Conservation (phyloP, 2,329 filamentous ascomycete genomes). For the Paraphaeosphaeria minitans region DNA sequence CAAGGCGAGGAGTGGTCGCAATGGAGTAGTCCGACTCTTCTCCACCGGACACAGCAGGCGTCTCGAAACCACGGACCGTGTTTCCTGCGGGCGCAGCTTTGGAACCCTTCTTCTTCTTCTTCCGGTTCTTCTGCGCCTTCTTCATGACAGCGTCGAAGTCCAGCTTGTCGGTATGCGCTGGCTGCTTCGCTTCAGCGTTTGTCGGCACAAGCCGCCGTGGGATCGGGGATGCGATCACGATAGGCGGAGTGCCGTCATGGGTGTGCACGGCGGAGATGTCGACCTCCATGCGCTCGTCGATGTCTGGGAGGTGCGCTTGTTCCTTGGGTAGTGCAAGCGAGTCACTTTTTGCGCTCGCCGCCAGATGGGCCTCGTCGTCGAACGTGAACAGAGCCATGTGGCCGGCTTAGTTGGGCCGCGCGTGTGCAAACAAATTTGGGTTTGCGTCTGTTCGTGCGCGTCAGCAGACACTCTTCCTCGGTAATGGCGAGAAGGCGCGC, state of each 20-base stretch:
- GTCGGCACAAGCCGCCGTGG: conserved; percentile 35
- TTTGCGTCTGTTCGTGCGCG: conserved; percentile 29
- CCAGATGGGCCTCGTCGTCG: conserved; percentile 40
- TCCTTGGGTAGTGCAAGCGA: conserved; percentile 14
- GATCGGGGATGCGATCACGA: conserved; percentile 41
- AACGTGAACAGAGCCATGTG: conserved; percentile 44
- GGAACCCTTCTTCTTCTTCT: conserved; percentile 43
- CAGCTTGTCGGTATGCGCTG: conserved; percentile 39
- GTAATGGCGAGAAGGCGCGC: conserved; percentile 21
- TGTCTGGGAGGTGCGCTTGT: conserved; percentile 23
- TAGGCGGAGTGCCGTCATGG: conserved; percentile 43
- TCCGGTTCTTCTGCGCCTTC: conserved; percentile 47
- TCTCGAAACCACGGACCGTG: conserved; percentile 56
- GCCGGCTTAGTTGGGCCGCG: conserved; percentile 9
- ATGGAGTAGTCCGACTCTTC: conserved; percentile 60
- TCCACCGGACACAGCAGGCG: conserved; percentile 57
- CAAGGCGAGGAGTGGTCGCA: conserved; percentile 50
- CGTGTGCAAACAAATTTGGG: conserved; percentile 16
- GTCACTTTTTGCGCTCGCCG: conserved; percentile 17
- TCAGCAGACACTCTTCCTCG: conserved; percentile 28
- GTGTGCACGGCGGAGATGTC: conserved; percentile 26
- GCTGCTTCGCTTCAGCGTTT: conserved; percentile 27
- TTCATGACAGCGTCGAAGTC: conserved; percentile 46
- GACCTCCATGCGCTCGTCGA: conserved; percentile 31
- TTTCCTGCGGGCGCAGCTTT: conserved; percentile 39